Evolutionary conservation across 805 yeast genomes (phyloP).

Genomic region (Teunomyces lycoperdinae): DNA sequence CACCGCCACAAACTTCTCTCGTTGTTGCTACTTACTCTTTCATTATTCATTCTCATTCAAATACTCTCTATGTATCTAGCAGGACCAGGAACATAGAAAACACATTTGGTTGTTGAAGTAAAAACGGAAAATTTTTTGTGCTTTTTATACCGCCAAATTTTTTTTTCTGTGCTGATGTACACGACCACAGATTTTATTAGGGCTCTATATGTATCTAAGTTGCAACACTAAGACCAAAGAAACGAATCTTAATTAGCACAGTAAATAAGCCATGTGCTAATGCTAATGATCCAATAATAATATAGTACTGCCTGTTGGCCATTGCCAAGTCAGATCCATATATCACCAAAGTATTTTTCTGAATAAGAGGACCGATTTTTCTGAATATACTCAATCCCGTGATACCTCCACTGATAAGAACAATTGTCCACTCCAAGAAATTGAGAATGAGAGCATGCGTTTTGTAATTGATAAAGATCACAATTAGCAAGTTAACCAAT

Average conservation of each 20-base stretch:
- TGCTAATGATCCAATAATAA: constrained; percentile 41
- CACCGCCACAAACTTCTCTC: constrained; percentile 31
- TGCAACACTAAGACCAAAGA: constrained; percentile 44
- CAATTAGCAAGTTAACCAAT: constrained; percentile 54
- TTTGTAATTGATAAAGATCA: constrained; percentile 42
- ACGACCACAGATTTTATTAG: constrained; percentile 8
- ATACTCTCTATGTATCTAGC: constrained; percentile 8
- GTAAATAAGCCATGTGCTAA: constrained; percentile 57
- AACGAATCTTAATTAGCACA: constrained; percentile 61
- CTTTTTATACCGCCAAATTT: constrained; percentile 5
- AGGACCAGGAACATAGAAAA: not conserved
- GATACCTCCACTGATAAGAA: constrained; percentile 55
- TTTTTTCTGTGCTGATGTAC: constrained; percentile 3
- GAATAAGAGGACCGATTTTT: constrained; percentile 42
- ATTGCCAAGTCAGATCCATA: constrained; percentile 26
- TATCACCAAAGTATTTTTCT: constrained; percentile 33
- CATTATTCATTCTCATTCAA: constrained; percentile 7
- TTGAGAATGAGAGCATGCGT: constrained; percentile 39
- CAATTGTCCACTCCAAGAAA: constrained; percentile 61
- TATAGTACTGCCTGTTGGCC: constrained; percentile 30
- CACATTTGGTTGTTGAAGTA: not conserved
- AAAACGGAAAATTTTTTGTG: constrained; percentile 4
- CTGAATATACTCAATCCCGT: constrained; percentile 55
- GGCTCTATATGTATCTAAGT: constrained; percentile 1
- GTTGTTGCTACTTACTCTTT: not conserved